These are phyloP conservation scores for Eimeria tenella DNA, from an alignment of 169 alveolate genomes.

Conservation along the genomic window DNA sequence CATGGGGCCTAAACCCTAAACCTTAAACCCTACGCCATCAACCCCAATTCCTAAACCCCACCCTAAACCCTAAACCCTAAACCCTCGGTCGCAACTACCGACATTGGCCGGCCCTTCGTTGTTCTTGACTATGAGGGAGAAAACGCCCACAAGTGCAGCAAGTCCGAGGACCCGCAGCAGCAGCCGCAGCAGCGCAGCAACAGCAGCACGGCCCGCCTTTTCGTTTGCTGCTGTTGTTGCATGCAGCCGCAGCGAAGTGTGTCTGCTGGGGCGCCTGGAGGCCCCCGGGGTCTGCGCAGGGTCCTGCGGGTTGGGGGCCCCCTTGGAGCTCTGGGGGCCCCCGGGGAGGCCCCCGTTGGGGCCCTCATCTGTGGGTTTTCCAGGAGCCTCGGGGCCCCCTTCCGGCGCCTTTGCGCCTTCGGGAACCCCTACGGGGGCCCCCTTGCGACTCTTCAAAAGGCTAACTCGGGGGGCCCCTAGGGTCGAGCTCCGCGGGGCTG, in stretches of 20 bases:
- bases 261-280: not conserved
- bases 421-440: not conserved
- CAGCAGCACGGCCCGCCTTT: not conserved
- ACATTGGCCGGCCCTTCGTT: not conserved
- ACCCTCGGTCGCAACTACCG: not conserved
- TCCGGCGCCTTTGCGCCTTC: no score
- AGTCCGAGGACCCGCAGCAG: not conserved
- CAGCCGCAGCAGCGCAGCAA: not conserved
- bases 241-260: slow-evolving; percentile 43
- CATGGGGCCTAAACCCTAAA: not conserved
- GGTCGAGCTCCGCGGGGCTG: no score
- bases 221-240: slow-evolving; percentile 7
- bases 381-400: not conserved
- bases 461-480: no score
- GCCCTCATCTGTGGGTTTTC: not conserved
- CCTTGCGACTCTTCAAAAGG: not conserved
- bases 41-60: not conserved
- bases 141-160: not conserved
- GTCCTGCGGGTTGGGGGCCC: not conserved
- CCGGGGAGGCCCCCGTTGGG: not conserved
- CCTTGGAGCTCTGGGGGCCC: not conserved
- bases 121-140: not conserved
- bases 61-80: no score
- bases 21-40: not conserved
- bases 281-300: not conserved